Evolutionary conservation across 2,329 filamentous ascomycete genomes (phyloP).

Genomic region (Paraphoma chrysanthemicola): DNA sequence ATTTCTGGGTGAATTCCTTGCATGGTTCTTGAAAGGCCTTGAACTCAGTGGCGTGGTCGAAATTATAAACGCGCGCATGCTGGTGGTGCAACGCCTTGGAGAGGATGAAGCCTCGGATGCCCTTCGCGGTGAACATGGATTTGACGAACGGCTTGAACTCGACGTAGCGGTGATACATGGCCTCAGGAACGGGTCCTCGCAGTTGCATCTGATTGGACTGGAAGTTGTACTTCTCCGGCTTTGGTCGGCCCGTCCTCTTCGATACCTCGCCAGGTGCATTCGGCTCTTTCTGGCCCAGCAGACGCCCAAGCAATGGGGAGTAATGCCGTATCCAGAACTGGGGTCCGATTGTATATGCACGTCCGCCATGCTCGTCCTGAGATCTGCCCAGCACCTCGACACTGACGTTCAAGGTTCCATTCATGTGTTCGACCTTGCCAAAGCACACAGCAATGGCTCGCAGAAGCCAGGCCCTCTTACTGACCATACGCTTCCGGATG

Average conservation of each 20-base stretch:
- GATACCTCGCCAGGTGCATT: conserved; percentile 45
- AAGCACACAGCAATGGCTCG: conserved; percentile 72
- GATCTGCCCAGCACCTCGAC: conserved; percentile 80
- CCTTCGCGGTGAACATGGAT: conserved; percentile 82
- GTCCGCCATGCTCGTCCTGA: conserved; percentile 66
- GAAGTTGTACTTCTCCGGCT: conserved; percentile 81
- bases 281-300: conserved; percentile 70
- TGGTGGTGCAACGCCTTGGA: conserved; percentile 90
- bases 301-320: conserved; percentile 84
- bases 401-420: conserved; percentile 74
- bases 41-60: conserved; percentile 76
- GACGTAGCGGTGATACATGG: conserved; percentile 89
- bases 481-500: conserved; percentile 83
- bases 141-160: conserved; percentile 92
- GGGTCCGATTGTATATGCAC: conserved; percentile 82
- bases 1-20: conserved; percentile 75
- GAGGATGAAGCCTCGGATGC: conserved; percentile 78
- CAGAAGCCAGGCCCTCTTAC: conserved; percentile 83
- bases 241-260: conserved; percentile 50
- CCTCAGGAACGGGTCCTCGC: conserved; percentile 77
- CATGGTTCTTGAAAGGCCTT: conserved; percentile 72
- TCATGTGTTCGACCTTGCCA: conserved; percentile 68
- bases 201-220: conserved; percentile 93
- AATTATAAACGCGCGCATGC: conserved; percentile 88
- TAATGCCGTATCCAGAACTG: conserved; percentile 81